These are phyloP conservation scores for Hygrocybe coccinea DNA, from an alignment of 768 basidiomycete species.

Conservation along the genomic window DNA sequence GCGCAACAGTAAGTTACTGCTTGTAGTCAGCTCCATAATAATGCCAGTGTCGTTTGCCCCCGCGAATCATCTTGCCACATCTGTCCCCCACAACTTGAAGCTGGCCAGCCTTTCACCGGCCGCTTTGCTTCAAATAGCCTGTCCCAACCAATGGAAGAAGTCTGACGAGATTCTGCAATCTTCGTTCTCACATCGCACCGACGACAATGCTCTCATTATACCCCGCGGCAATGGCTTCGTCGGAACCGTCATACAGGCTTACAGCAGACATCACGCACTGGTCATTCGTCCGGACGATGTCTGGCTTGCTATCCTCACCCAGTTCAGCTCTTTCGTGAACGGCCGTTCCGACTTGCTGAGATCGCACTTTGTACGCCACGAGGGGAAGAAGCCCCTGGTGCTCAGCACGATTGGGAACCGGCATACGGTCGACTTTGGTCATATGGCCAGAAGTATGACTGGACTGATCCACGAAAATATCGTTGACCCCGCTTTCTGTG, in stretches of 20 bases:
- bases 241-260: conserved; percentile 30
- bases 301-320: conserved; percentile 37
- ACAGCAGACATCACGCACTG: conserved; percentile 28
- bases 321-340: conserved; percentile 33
- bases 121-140: not conserved
- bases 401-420: conserved; percentile 16
- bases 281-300: conserved; percentile 26
- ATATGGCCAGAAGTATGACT: conserved; percentile 26
- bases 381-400: conserved; percentile 28
- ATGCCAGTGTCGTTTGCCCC: not conserved
- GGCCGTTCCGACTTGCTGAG: conserved; percentile 31
- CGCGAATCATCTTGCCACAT: not conserved
- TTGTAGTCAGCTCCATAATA: no score
- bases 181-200: not conserved
- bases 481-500: conserved; percentile 21
- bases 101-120: not conserved
- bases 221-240: conserved; percentile 34
- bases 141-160: not conserved
- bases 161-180: not conserved
- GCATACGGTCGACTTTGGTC: conserved; percentile 28
- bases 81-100: not conserved
- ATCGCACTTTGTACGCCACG: conserved; percentile 31
- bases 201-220: conserved; percentile 10
- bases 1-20: no score
- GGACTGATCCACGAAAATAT: conserved; percentile 9